Evolutionary conservation across 768 basidiomycete genomes (phyloP), one percentile per base, ranked within the genome.

Genomic region (Mycena capillaripes): DNA sequence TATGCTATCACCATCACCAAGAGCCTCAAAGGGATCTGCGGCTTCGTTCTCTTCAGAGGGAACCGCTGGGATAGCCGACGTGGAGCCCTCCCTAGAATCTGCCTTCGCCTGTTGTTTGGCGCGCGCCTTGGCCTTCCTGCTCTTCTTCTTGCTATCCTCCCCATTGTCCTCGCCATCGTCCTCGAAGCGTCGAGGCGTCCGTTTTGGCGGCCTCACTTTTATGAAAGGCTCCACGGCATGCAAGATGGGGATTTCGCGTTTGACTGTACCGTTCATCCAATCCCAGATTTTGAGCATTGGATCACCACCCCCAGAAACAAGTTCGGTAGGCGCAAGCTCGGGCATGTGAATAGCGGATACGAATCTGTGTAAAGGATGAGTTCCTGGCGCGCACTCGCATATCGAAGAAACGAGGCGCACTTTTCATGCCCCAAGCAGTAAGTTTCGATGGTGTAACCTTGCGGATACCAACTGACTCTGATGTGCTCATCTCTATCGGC

Each of bases 401-500:
- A 25, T 3, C 21, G 58, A 52, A 38, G 17, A 3, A 79, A 34
- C 2, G 23, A 34, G 10, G n/a, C 90, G 75, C 72, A 97, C 96
- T 91, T 93, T 75, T 86, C 86, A 78, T 97, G 94, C 21, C 97
- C 96, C 30, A 97, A 87, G 73, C 97, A 94, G 80, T 91, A 98
- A 72, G 88, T 90, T 80, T 98, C 96, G 72, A 98, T 94, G 52
- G 89, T 89, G 75, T 92, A 94, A 21, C 96, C 95, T 64, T 93
- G 86, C 0, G 98, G 98, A 78, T 89, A 99, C 89, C 94, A 90
- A 77, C 95, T 97, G 19, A 97, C 89, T 64, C 98, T 88, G 60
- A 99, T 93, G 78, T 99, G 98, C 79, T 99, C 98, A 78, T 99
- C 98, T 53, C 98, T 85, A 78, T 99, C 98, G 0, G 95, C 93